Evolutionary conservation across 1,284 basidiomycete species (phyloP).

Genomic region (Peniophora sp.): DNA sequence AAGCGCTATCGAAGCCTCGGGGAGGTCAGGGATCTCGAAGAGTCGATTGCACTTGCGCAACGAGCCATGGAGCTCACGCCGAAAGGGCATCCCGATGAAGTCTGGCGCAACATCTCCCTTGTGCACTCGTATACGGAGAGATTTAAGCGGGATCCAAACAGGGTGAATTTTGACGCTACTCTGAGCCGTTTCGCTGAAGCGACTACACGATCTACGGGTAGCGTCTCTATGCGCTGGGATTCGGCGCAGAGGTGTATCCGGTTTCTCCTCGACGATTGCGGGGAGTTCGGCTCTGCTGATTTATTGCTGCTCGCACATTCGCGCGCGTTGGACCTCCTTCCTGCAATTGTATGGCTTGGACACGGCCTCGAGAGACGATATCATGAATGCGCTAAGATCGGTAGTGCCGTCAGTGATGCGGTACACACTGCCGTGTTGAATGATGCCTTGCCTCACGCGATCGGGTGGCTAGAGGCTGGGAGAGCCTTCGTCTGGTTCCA

Average conservation of each 20-base stretch:
- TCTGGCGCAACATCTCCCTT: neutral
- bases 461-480: neutral
- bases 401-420: neutral
- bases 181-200: slow-evolving; percentile 15
- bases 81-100: neutral
- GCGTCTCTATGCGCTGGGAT: slow-evolving; percentile 18
- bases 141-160: neutral
- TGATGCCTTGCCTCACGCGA: neutral
- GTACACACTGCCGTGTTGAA: neutral
- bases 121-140: neutral
- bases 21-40: neutral
- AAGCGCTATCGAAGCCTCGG: neutral
- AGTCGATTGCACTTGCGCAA: neutral
- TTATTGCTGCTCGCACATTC: neutral
- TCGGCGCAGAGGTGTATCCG: neutral
- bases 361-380: neutral
- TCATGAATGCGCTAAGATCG: neutral
- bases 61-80: neutral
- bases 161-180: slow-evolving; percentile 18
- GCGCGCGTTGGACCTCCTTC: slow-evolving; percentile 10
- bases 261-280: neutral
- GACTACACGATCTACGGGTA: slow-evolving; percentile 8
- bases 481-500: neutral
- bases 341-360: neutral
- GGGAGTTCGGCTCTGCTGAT: neutral